Evolutionary conservation across 2,329 filamentous ascomycete genomes (phyloP), one percentile per base, ranked within the genome.

Genomic region (Zymoseptoria brevis): DNA sequence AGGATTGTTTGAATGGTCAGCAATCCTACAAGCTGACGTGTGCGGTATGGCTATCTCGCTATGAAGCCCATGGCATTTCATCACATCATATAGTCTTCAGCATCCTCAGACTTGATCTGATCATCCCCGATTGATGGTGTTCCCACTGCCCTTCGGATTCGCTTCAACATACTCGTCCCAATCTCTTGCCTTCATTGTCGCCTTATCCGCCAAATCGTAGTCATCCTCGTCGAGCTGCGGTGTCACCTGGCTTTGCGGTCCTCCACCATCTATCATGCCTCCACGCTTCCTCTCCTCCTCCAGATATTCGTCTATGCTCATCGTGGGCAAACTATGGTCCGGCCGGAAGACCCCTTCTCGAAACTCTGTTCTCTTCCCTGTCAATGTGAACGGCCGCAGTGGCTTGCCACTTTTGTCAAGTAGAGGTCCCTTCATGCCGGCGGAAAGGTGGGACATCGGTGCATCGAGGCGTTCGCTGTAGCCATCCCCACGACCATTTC

Each of bases 241-340:
- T 63, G 81, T 80, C 24, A 84, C 77, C 16, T 82, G 84, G 66
- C 86, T 88, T 64, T 87, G 84, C 68, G 89, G 88, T 19, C 92
- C 92, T 29, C 91, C 91, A 41, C 92, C 94, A 71, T 96, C 88
- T 57, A 97, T 89, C 60, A 99, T 92, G 19, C 90, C 90, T 16
- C 94, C 94, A 62, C 89, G 80, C 65, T 83, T 82, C 70, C 83
- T 83, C 77, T 97, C 94, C 74, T 97, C 93, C 56, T 95, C 94
- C 16, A 99, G 79, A 71, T 97, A 99, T 76, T 99, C 94, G 67
- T 99, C 94, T 62, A 99, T 96, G 1, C 85, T 89, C 94, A 99
- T 97, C 2, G 94, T 97, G 0, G 94, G 94, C 60, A 99, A 77
- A 75, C 90, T 96, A 73, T 99, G 94, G 7, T 94, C 90, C 0